Base-by-base conservation (phyloP, 2,329 filamentous ascomycete species). In the Aspergillus ochraceus region DNA sequence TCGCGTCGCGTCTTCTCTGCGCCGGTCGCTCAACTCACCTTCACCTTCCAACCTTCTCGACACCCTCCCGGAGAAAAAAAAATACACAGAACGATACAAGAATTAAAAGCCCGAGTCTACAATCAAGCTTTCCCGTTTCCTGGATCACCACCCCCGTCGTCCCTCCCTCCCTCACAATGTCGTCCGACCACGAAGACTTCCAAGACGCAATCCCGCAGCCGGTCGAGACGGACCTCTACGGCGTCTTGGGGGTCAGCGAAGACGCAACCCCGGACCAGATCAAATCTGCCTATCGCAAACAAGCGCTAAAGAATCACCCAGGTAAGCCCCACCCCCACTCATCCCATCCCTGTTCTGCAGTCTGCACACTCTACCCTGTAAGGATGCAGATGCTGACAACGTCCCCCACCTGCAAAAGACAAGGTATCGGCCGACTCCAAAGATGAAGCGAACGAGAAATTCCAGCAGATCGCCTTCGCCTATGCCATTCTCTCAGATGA, bases 401-500 rank as follows among this genome's bases (percentile, higher is more conserved):
- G 11, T n/a, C 36, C 14, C 36, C 36, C 17, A 17, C 36, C 30
- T 5, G 9, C 45, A 49, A 52, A 26, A 90, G 92, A 97, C 83
- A 97, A 97, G 80, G 91, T 88, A 4, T 66, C 86, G 17, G 81
- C 85, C 1, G 83, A 87, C 22, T 79, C 88, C 55, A 92, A 91
- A 71, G 83, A 88, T 26, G 79, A 84, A 47, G 94, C 95, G 2
- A 89, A 97, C 68, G 82, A 83, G 61, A 89, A 85, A 56, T 99
- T 99, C 75, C 95, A 99, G 77, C 83, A 90, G 67, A 88, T 99
- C 67, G 94, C 94, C 24, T 94, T 97, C 70, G 94, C 95, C 55
- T 97, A 98, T 72, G 94, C 92, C 36, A 86, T 99, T 53, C 90
- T 99, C 39, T 97, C 91, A 32, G 91, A 97, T 68, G 83, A 89